Evolutionary conservation across 805 yeast species (phyloP).

Genomic region (Wickerhamiella spandovensis): DNA sequence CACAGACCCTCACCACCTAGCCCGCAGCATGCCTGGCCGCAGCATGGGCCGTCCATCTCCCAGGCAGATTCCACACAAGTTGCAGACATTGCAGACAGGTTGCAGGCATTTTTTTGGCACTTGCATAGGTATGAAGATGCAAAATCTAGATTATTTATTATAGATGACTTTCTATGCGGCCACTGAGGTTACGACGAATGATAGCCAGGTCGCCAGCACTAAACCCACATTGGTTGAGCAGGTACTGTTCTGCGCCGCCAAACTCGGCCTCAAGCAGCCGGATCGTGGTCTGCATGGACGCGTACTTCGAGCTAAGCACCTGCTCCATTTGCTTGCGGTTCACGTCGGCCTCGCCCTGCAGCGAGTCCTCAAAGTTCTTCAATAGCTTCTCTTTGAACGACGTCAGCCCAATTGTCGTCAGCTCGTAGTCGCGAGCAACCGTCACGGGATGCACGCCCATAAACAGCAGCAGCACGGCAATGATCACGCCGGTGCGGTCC

Average conservation of each 20-base stretch:
- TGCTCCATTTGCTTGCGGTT: slow-evolving; percentile 40
- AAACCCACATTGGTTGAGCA: slow-evolving; percentile 33
- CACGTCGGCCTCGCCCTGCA: slow-evolving; percentile 29
- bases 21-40: background rate
- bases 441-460: slow-evolving; percentile 54
- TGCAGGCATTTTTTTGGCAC: too few relatives aligned
- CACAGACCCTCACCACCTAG: background rate
- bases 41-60: background rate
- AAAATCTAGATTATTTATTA: background rate
- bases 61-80: too few relatives aligned
- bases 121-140: background rate
- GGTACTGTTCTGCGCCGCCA: slow-evolving; percentile 42
- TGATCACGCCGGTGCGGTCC: slow-evolving; percentile 68
- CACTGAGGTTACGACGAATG: slow-evolving; percentile 24
- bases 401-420: slow-evolving; percentile 50
- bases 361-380: slow-evolving; percentile 2
- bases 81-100: too few relatives aligned
- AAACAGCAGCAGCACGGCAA: slow-evolving; percentile 50
- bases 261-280: slow-evolving; percentile 36
- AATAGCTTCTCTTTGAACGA: background rate
- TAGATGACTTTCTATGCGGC: slow-evolving; percentile 1
- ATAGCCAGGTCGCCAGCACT: slow-evolving; percentile 31
- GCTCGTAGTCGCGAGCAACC: slow-evolving; percentile 62
- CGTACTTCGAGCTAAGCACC: slow-evolving; percentile 50
- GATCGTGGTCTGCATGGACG: slow-evolving; percentile 54